Base-by-base conservation (phyloP, 345 rosid genomes). In the Syzygium aromaticum region DNA sequence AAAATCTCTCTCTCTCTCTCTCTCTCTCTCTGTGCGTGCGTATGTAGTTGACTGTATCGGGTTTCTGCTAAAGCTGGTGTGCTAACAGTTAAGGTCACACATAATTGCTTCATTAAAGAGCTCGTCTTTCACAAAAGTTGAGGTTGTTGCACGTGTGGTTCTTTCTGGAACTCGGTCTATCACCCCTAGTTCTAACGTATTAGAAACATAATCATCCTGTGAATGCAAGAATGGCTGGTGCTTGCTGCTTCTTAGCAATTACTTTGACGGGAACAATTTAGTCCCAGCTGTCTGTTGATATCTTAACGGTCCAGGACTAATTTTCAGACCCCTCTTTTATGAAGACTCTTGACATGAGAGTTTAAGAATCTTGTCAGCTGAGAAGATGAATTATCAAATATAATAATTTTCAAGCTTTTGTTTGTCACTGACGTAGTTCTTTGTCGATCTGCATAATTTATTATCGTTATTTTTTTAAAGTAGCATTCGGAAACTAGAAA, bases 21-120 rank as follows among this genome's bases (percentile, higher is more conserved):
- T 30, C 54, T 56, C 67, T 87, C 88, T 84, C 64, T 86, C 84
- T 78, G 43, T 83, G 89, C 84, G 54, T 52, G 57, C n/a, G 78
- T 73, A 33, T 38, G 80, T 38, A 73, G 85, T 64, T 86, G 57
- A 86, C 85, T 54, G 46, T 17, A 84, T 52, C 46, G 23, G 38
- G 57, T 28, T n/a, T 46, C 43, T 51, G 40, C 25, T 25, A 52
- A 82, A 53, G 78, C 59, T n/a, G 86, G 86, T 83, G 80, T 61
- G 86, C 77, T 86, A 51, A 87, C 86, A 14, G 86, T 87, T 85
- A 51, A 77, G 85, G 63, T 87, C 89, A 86, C 86, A 85, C 87
- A 51, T 80, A 77, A 54, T 52, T 16, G 23, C 33, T 33, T 27
- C 51, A 52, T 33, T 33, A 40, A 63, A 61, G 80, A 73, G 80